Base-by-base conservation (phyloP, 108 stramenopile genomes). In the Skeletonema potamos region DNA sequence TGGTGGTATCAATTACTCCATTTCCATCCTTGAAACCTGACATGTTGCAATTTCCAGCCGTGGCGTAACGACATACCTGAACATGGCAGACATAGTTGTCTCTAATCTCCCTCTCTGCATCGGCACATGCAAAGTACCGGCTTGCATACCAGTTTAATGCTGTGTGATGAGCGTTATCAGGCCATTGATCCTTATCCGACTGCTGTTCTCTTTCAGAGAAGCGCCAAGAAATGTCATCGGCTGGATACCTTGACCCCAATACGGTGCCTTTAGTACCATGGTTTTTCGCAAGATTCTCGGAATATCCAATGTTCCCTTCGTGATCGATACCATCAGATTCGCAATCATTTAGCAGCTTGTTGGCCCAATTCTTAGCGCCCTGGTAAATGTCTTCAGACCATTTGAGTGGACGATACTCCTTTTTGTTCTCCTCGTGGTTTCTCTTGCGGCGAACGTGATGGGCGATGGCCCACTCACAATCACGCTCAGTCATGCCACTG, bases 241-340 rank as follows among this genome's bases (percentile, higher is more conserved):
- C 62, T n/a, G 67, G 6, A 27, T 57, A 57, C 18, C 20, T 34
- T 33, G 11, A 17, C 1, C 67, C 75, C 67, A 41, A 61, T 4
- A 6, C 4, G 20, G 30, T 29, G 27, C 12, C 20, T 13, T 46
- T 61, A 0, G 24, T 0, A 10, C 74, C 74, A 20, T 54, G 56
- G 62, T 76, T 68, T 55, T 68, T 68, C 24, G 75, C 75, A 4
- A 76, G 60, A 32, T 76, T 76, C 54, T 76, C 67, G 17, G 67
- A 66, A 18, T 76, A 60, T 2, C 62, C 54, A 36, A 54, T 55
- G 15, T 26, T 36, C 9, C 4, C 12, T 26, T 63, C 60, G 46
- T 76, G 75, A 10, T 62, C 29, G 30, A 76, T 68, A 11, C 55
- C 67, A 6, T 11, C 20, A 0, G 62, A 48, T 17, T 68, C 34